phyloP scores from a whole-genome alignment of 2,329 filamentous ascomycete genomes.

The Cladorrhinum sp. region DNA sequence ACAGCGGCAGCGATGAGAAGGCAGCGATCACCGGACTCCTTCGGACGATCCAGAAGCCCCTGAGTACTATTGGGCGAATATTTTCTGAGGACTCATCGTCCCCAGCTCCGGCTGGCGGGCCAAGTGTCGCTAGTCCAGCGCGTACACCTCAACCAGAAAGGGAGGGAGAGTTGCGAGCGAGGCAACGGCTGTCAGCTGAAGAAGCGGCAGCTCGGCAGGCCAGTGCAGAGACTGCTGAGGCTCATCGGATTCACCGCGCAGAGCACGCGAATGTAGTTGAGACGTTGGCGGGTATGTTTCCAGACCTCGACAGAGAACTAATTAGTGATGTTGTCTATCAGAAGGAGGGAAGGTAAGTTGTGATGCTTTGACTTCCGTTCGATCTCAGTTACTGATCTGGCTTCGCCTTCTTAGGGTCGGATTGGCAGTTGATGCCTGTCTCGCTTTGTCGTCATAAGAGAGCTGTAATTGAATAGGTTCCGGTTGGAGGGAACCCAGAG shows the following conservation, averaged over 20 bases:
- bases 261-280: conserved; percentile 93
- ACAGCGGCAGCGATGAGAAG: conserved; percentile 62
- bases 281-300: conserved; percentile 94
- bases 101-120: conserved; percentile 23
- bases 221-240: conserved; percentile 84
- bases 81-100: conserved; percentile 68
- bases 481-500: neutral
- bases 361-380: conserved; percentile 24
- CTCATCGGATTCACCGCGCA: conserved; percentile 72
- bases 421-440: conserved; percentile 79
- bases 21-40: conserved; percentile 81
- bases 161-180: conserved; percentile 35
- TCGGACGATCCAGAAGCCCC: conserved; percentile 83
- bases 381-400: neutral
- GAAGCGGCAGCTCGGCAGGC: conserved; percentile 88
- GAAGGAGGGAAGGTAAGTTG: conserved; percentile 86
- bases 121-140: conserved; percentile 38
- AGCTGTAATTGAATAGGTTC: neutral
- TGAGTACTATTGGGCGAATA: conserved; percentile 90
- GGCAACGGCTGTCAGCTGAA: conserved; percentile 64
- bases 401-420: conserved; percentile 58
- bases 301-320: conserved; percentile 86
- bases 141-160: conserved; percentile 34
- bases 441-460: conserved; percentile 58
- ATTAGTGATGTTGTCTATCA: conserved; percentile 96